Evolutionary conservation across 495 filamentous ascomycete species (phyloP).

Genomic region (Choiromyces venosus): DNA sequence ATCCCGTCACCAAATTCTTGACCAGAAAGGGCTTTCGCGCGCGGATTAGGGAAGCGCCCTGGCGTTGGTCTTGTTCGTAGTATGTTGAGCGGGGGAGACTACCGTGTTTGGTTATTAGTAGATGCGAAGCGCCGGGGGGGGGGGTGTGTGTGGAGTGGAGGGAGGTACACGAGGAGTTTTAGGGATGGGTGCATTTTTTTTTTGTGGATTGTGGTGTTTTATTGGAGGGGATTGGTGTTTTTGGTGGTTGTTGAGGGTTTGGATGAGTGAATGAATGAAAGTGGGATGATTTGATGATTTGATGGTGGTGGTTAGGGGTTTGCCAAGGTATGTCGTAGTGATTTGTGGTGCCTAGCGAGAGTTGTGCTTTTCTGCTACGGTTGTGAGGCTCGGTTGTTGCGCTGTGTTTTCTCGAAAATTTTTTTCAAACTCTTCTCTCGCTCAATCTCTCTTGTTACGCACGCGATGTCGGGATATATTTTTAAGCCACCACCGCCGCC

Average conservation of each 20-base stretch:
- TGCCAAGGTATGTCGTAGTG: neutral
- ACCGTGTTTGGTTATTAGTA: neutral
- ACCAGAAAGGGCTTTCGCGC: slow-evolving; percentile 86
- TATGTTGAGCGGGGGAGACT: slow-evolving; percentile 55
- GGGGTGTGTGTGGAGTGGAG: neutral
- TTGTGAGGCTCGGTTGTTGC: neutral
- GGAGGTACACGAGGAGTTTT: slow-evolving; percentile 32
- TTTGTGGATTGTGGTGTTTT: neutral
- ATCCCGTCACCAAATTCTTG: slow-evolving; percentile 75
- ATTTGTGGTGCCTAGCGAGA: neutral
- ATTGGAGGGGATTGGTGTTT: neutral
- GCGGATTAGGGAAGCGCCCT: slow-evolving; percentile 76
- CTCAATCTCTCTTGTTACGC: neutral
- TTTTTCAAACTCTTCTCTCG: neutral
- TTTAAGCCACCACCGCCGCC: slow-evolving; percentile 36
- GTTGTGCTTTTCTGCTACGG: neutral
- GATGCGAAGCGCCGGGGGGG: neutral
- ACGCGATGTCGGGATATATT: slow-evolving; percentile 35
- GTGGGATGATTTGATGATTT: too few relatives aligned
- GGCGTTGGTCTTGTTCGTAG: slow-evolving; percentile 77
- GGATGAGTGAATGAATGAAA: neutral
- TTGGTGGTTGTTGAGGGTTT: neutral
- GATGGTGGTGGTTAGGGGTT: neutral
- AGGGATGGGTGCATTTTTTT: slow-evolving; percentile 22
- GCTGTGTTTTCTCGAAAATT: neutral